Conservation (phyloP, 73 alveolate genomes). For the Paramecium sonneborni region DNA sequence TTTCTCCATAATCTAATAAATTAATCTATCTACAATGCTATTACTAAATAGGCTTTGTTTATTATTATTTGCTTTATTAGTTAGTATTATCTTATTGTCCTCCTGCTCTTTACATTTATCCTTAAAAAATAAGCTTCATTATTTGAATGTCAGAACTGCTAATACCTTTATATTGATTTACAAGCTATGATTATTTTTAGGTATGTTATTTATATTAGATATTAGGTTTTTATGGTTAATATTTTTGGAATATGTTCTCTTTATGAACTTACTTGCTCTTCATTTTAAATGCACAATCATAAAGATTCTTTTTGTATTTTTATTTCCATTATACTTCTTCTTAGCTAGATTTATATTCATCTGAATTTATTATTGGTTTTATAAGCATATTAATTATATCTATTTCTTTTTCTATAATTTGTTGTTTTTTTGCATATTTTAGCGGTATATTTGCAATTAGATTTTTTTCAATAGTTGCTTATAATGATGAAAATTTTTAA, state of each 20-base stretch:
- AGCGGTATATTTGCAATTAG: conserved; percentile 47
- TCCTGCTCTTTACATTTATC: neutral
- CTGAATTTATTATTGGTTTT: neutral
- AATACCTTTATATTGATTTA: neutral
- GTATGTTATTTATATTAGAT: neutral
- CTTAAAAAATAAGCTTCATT: conserved; percentile 18
- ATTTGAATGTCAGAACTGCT: conserved; percentile 46
- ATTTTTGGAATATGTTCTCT: conserved; percentile 31
- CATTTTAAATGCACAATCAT: conserved; percentile 49
- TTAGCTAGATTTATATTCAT: neutral
- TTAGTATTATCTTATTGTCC: neutral
- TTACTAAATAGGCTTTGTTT: neutral
- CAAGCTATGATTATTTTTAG: neutral
- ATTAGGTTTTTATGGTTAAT: neutral
- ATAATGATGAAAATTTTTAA: neutral
- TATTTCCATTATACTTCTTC: conserved; percentile 24
- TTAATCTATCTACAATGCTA: neutral
- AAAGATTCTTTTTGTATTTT: neutral
- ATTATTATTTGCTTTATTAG: neutral
- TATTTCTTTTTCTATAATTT: neutral
- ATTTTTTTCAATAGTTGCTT: conserved; percentile 27
- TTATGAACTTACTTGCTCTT: conserved; percentile 23
- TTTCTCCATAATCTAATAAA: neutral
- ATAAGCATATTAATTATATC: neutral
- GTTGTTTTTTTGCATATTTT: conserved; percentile 26